Evolutionary conservation across 2,329 filamentous ascomycete species (phyloP).

Genomic region (Chaetomium olivaceum): DNA sequence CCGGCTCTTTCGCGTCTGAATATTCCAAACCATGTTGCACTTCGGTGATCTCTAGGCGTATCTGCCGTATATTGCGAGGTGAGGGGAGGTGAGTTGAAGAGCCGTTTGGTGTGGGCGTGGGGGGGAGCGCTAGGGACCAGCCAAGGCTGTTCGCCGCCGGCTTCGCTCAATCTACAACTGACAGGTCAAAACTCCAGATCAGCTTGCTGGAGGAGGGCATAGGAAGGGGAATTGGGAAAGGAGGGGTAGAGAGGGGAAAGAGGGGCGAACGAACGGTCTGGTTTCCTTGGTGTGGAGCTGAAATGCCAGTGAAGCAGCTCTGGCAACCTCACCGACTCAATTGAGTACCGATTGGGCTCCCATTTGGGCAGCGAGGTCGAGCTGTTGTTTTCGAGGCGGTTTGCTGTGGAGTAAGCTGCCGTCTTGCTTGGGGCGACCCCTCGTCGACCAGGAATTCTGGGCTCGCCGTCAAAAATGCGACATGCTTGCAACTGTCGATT

Average conservation of each 20-base stretch:
- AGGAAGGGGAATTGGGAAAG: constrained; percentile 8
- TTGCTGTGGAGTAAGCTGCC: neutral
- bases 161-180: constrained; percentile 9
- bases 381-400: constrained; percentile 3
- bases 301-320: constrained; percentile 9
- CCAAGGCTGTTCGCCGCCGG: neutral
- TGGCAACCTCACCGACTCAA: constrained; percentile 24
- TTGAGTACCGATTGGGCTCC: constrained; percentile 33
- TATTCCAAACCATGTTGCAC: neutral
- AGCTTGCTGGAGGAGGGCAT: neutral
- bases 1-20: neutral
- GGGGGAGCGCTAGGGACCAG: neutral
- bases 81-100: neutral
- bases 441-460: neutral
- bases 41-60: neutral
- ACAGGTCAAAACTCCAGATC: constrained; percentile 1
- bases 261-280: constrained; percentile 15
- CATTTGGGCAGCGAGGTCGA: constrained; percentile 30
- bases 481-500: neutral
- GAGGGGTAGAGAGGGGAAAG: constrained; percentile 25
- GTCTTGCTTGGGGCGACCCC: constrained; percentile 1
- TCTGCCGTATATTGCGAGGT: neutral
- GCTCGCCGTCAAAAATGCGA: neutral
- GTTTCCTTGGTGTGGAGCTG: constrained; percentile 18
- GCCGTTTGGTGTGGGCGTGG: neutral